phyloP scores from a whole-genome alignment of 2,329 filamentous ascomycete species.

The Leptographium wingfieldii region DNA sequence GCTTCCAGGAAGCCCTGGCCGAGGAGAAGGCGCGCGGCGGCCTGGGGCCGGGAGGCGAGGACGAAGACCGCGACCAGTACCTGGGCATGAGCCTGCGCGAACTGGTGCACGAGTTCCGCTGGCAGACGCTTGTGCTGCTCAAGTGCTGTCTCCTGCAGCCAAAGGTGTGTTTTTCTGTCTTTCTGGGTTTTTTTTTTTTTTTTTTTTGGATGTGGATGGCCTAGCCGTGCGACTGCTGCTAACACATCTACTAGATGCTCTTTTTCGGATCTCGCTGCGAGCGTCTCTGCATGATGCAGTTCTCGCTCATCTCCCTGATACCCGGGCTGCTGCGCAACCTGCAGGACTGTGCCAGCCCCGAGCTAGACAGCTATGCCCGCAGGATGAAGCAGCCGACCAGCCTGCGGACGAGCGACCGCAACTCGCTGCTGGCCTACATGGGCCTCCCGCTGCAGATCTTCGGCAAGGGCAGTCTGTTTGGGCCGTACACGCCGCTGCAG shows the following conservation, averaged over 20 bases:
- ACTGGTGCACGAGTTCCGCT: constrained; percentile 85
- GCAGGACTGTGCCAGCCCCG: constrained; percentile 93
- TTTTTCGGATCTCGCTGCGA: constrained; percentile 98
- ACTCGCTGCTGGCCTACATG: constrained; percentile 85
- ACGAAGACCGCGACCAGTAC: constrained; percentile 72
- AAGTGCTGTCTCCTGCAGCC: constrained; percentile 91
- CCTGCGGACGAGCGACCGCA: constrained; percentile 80
- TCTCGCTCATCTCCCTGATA: constrained; percentile 89
- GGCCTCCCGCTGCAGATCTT: constrained; percentile 90
- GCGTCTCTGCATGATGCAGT: constrained; percentile 94
- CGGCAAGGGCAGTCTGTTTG: constrained; percentile 89
- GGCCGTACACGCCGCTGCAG: constrained; percentile 91
- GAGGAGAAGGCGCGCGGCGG: constrained; percentile 48
- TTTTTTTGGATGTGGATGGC: too few species aligned
- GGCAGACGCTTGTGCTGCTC: constrained; percentile 85
- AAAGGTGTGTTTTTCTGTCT: constrained; percentile 47
- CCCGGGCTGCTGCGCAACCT: constrained; percentile 81
- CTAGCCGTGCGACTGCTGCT: too few species aligned
- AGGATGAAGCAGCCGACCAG: constrained; percentile 66
- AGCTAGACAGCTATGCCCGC: constrained; percentile 71
- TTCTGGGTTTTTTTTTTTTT: too few species aligned
- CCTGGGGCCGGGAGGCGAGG: constrained; percentile 32
- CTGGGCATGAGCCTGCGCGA: constrained; percentile 81
- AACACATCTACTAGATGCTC: constrained; percentile 56
- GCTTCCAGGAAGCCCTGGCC: constrained; percentile 80